Conservation (phyloP, 163 green algal species). For the Chlorella variabilis region DNA sequence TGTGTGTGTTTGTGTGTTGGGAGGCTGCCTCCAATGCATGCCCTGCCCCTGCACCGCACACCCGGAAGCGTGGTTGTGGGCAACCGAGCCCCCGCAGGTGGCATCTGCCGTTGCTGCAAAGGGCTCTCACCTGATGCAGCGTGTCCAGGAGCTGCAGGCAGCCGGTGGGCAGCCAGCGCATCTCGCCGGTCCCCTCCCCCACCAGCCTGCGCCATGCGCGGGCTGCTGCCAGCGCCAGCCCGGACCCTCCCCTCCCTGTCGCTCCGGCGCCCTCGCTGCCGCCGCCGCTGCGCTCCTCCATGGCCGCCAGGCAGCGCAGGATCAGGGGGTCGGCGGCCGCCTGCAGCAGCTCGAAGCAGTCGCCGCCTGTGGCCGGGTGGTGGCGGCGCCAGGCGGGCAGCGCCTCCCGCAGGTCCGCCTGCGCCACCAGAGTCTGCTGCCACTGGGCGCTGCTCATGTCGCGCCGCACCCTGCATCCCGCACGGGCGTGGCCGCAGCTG, state of each 20-base stretch:
- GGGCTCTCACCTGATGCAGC: slow-evolving; percentile 64
- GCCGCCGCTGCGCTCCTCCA: background rate
- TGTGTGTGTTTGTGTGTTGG: no score
- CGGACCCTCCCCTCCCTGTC: background rate
- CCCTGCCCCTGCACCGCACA: no score
- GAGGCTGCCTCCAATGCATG: no score
- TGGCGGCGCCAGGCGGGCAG: background rate
- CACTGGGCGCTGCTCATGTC: slow-evolving; percentile 44
- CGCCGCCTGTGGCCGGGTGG: background rate
- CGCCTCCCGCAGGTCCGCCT: background rate
- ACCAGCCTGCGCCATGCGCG: slow-evolving; percentile 1
- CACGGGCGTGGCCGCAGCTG: no score
- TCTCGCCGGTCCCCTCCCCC: slow-evolving; percentile 4
- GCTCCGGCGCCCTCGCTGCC: background rate
- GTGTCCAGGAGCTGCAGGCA: slow-evolving; percentile 76
- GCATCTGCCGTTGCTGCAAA: no score
- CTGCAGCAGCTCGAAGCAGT: slow-evolving; percentile 50
- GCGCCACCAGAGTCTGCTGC: slow-evolving; percentile 63
- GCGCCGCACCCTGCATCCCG: slow-evolving; percentile 60
- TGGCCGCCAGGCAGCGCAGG: slow-evolving; percentile 42
- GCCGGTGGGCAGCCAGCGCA: slow-evolving; percentile 80
- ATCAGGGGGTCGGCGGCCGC: slow-evolving; percentile 67
- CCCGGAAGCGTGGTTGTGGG: no score
- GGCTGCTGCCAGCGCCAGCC: background rate
- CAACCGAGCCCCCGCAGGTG: no score